Evolutionary conservation across 345 rosid genomes (phyloP), one percentile per base, ranked within the genome.

Genomic region (Laguncularia racemosa): DNA sequence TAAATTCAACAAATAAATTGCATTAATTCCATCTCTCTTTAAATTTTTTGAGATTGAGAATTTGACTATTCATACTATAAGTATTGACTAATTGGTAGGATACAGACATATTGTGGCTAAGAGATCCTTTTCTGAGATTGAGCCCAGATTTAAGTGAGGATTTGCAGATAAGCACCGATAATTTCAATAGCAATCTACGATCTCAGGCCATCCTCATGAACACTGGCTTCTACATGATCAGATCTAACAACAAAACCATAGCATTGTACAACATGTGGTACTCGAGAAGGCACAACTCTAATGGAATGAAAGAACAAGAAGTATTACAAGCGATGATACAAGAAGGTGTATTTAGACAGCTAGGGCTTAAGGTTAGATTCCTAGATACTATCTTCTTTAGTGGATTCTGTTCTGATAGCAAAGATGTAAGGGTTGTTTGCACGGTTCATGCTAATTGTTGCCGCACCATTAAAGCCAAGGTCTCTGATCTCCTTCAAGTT

Each of bases 101-200:
- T 52, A 69, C 84, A 7, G 95, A 89, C 16, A 77, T 86, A 13
- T 19, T 86, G 81, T 89, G 97, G 95, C 69, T 89, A 15, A 78
- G 92, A 72, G 78, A 70, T 50, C 97, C 97, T 4, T 73, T 82
- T 47, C 11, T 46, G 2, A 56, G 53, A 55, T 66, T 84, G 55
- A 78, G 70, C 62, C 20, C 28, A 48, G 72, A 71, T 15, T 75
- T 20, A 50, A 73, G 54, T 45, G 60, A 68, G 21, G 95, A 91
- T 65, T 66, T 91, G 44, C 92, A 84, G 53, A 84, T 91, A 18
- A 86, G 96, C 20, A 78, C 84, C 0, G 95, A 91, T 48, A 48
- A 0, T 3, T 68, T 60, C 63, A 56, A 57, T n/a, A 73, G 71
- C 6, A 56, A 73, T 62, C 68, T 63, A 0, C 40, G 67, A 57